phyloP scores from a whole-genome alignment of 768 basidiomycete genomes.

The Mycena filopes region DNA sequence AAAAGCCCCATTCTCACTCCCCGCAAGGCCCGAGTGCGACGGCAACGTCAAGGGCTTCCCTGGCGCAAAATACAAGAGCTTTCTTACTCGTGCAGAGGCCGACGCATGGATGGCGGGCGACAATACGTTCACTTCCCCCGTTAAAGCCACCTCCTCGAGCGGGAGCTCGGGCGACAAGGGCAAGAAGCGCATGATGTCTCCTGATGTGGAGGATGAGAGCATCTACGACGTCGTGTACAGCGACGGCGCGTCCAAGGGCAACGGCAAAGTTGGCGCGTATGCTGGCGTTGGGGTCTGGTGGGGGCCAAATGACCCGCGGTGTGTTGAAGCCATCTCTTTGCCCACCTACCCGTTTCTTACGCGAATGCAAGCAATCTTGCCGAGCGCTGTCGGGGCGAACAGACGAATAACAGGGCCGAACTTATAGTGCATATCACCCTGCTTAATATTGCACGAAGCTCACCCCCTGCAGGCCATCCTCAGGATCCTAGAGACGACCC shows the following conservation, averaged over 20 bases:
- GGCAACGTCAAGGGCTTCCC: conserved; percentile 72
- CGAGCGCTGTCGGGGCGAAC: conserved; percentile 84
- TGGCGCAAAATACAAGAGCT: conserved; percentile 75
- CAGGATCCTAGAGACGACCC: conserved; percentile 80
- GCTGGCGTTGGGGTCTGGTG: conserved; percentile 95
- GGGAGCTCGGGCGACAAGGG: conserved; percentile 33
- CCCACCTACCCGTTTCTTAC: background rate
- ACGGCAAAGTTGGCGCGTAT: conserved; percentile 71
- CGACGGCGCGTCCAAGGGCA: conserved; percentile 89
- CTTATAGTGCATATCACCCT: conserved; percentile 67
- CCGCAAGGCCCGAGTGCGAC: conserved; percentile 75
- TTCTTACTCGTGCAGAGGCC: conserved; percentile 66
- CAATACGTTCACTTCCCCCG: conserved; percentile 8
- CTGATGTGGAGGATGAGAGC: conserved; percentile 43
- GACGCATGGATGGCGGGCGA: conserved; percentile 57
- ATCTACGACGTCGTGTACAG: conserved; percentile 73
- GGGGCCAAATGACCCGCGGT: conserved; percentile 76
- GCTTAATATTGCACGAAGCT: background rate
- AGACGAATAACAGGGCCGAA: conserved; percentile 92
- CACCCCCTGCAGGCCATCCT: conserved; percentile 76
- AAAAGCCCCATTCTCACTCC: background rate
- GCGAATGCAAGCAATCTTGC: conserved; percentile 72
- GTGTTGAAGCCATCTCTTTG: conserved; percentile 20
- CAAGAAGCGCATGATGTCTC: conserved; percentile 45
- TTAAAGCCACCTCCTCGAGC: background rate